Conservation (phyloP, 129 eudicot genomes). For the Silybum marianum region DNA sequence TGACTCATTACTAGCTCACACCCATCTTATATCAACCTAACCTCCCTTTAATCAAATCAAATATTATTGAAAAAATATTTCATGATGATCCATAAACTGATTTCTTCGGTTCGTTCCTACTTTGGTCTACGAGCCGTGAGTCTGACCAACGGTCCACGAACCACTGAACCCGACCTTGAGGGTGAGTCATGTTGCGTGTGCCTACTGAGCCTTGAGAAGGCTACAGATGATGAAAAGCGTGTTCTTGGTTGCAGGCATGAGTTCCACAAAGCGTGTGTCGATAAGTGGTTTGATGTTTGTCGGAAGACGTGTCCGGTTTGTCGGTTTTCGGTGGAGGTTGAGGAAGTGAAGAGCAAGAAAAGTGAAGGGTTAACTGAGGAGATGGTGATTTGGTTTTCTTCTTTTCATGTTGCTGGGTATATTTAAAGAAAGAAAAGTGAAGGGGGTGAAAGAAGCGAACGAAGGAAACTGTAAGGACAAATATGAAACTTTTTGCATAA, state of each 20-base stretch:
- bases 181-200: conserved; percentile 64
- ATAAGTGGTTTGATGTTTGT: conserved; percentile 48
- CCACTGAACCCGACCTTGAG: conserved; percentile 6
- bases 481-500: background rate
- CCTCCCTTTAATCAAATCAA: conserved; percentile 15
- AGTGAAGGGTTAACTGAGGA: conserved; percentile 54
- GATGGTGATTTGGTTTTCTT: conserved; percentile 79
- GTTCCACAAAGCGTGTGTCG: conserved; percentile 60
- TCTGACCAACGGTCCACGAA: background rate
- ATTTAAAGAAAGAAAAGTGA: conserved; percentile 20
- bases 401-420: conserved; percentile 68
- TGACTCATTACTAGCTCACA: conserved; percentile 43
- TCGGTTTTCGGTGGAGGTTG: conserved; percentile 50
- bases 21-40: conserved; percentile 38
- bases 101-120: conserved; percentile 17
- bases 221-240: conserved; percentile 34
- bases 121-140: background rate
- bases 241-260: conserved; percentile 64
- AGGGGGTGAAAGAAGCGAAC: background rate
- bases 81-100: conserved; percentile 22
- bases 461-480: background rate
- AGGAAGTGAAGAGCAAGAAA: conserved; percentile 35
- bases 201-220: conserved; percentile 46
- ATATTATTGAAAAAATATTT: conserved; percentile 23
- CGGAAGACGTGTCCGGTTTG: conserved; percentile 71